Conservation (phyloP, 495 filamentous ascomycete genomes). For the Podospora appendiculata region DNA sequence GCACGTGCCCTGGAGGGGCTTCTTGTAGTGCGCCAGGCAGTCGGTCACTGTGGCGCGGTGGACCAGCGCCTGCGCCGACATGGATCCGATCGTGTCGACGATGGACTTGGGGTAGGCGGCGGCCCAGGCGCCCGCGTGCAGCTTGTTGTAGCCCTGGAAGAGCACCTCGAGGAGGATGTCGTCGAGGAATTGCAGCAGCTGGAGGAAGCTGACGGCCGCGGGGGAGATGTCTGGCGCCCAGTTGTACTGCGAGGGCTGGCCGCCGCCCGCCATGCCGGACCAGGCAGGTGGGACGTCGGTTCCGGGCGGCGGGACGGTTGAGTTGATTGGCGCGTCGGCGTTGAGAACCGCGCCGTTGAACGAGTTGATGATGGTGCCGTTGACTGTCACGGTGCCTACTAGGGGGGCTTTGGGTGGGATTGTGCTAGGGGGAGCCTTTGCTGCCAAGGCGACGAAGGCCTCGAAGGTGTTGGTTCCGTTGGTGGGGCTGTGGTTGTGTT, state of each 20-base stretch:
- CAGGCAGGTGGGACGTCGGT: constrained; percentile 15
- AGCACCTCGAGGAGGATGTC: constrained; percentile 25
- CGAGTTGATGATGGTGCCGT: constrained; percentile 20
- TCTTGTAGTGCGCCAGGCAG: constrained; percentile 27
- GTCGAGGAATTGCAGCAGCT: constrained; percentile 24
- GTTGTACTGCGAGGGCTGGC: constrained; percentile 25
- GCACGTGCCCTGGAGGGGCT: constrained; percentile 17
- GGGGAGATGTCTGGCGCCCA: constrained; percentile 23
- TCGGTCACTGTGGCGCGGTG: constrained; percentile 26
- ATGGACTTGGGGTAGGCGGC: constrained; percentile 28
- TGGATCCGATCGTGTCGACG: constrained; percentile 24
- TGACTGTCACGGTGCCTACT: constrained; percentile 27
- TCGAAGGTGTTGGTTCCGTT: constrained; percentile 29
- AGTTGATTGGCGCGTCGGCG: constrained; percentile 1
- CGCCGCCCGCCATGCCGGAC: constrained; percentile 28
- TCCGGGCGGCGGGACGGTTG: constrained; percentile 15
- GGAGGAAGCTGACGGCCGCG: constrained; percentile 15
- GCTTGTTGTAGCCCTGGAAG: constrained; percentile 22
- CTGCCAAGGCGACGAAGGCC: constrained; percentile 27
- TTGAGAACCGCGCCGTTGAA: constrained; percentile 21
- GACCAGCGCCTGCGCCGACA: constrained; percentile 28
- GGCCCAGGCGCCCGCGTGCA: constrained; percentile 20
- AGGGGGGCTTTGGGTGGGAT: constrained; percentile 29
- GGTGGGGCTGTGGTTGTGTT: constrained; percentile 4
- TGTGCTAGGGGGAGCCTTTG: constrained; percentile 25